Base-by-base conservation (phyloP, 2,329 filamentous ascomycete genomes). In the Pseudogymnoascus sp. region DNA sequence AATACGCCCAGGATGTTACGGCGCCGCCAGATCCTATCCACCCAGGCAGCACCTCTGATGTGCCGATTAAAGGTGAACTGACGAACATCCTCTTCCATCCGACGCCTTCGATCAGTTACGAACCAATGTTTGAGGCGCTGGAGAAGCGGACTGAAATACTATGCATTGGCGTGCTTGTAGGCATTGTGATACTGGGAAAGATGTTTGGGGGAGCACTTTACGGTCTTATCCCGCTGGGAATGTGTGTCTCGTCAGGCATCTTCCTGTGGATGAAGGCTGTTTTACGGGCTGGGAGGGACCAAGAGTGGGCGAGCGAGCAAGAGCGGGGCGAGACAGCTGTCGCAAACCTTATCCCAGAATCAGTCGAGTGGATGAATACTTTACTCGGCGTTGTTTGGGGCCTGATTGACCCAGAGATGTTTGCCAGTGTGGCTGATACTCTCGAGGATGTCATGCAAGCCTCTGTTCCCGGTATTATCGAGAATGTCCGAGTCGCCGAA, bases 401-500 rank as follows among this genome's bases (percentile, higher is more conserved):
- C 0, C 79, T 97, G 3, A 87, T 97, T 66, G 96, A 97, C 71
- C 93, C 95, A 0, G 93, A 97, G 45, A 96, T 97, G 89, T 95
- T 99, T 74, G 80, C 85, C n/a, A 85, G 85, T 5, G 84, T 97
- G 7, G 93, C 93, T n/a, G 95, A 97, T 72, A 97, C 90, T 11
- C 83, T 95, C 5, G 90, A 95, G 76, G 93, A 97, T 73, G 90
- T 97, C 67, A 97, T 97, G 93, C 92, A 96, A 73, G 93, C 93
- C 18, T 96, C 91, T 0, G 89, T 97, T 0, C 95, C 95, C 0
- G 87, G 89, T 1, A 79, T 97, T 40, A 92, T 99, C 67, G 93
- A 97, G 74, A 95, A 96, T 67, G 92, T 99, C 52, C 89, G 93
- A 67, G 91, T 97, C 21, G 92, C 93, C 64, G 93, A 97, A 69